Percentiles rank a stretch among this genome's conserved stretches.
Conservation (phyloP, 164 flowering plant genomes). For the Sextonia rubra region DNA sequence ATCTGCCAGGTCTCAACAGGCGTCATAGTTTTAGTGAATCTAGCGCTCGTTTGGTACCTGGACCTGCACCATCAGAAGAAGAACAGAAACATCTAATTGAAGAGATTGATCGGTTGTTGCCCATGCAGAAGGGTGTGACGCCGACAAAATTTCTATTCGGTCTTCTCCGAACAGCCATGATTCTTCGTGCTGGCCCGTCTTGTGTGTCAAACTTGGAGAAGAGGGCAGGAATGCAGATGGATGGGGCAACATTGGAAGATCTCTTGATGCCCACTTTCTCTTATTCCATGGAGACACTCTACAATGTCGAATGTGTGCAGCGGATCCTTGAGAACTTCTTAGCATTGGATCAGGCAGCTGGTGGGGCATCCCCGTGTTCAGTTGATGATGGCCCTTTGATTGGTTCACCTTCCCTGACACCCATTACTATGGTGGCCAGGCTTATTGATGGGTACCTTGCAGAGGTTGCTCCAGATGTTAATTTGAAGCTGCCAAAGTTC, state of each 20-base stretch:
- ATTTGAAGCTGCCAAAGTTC: constrained; percentile 84
- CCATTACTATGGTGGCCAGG: constrained; percentile 87
- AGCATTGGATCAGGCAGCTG: constrained; percentile 62
- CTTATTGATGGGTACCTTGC: constrained; percentile 93
- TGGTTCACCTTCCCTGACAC: constrained; percentile 77
- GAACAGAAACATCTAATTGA: constrained; percentile 72
- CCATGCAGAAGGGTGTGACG: constrained; percentile 62
- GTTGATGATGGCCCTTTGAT: constrained; percentile 59
- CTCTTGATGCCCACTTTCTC: constrained; percentile 86
- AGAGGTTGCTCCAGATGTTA: constrained; percentile 92
- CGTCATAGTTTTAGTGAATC: constrained; percentile 52
- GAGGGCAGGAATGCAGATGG: constrained; percentile 84
- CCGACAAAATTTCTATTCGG: constrained; percentile 76
- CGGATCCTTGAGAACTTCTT: constrained; percentile 82
- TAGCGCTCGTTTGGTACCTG: constrained; percentile 28
- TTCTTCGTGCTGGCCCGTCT: constrained; percentile 56
- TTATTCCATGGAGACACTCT: constrained; percentile 79
- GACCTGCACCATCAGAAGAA: constrained; percentile 56
- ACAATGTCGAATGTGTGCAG: constrained; percentile 88
- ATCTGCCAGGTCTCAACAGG: constrained; percentile 72
- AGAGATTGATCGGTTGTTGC: constrained; percentile 73
- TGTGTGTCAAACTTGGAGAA: constrained; percentile 73
- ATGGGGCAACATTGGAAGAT: constrained; percentile 84
- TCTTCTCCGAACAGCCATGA: constrained; percentile 75
- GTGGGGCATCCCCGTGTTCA: constrained; percentile 73